Conservation (phyloP, 2,329 filamentous ascomycete species). For the Juglanconis oblonga region DNA sequence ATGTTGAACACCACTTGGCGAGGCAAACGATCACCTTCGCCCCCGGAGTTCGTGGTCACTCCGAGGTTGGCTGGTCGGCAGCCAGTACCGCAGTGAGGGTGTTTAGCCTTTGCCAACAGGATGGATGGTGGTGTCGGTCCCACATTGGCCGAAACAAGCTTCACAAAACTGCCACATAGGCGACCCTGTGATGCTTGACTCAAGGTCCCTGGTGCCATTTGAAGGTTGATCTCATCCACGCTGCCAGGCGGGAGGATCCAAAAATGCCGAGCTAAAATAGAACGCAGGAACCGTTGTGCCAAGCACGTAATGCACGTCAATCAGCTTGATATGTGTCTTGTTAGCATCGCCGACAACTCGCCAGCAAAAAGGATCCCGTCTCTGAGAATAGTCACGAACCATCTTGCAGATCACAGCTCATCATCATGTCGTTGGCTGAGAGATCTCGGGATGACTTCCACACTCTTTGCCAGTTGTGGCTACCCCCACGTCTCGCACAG, state of each 20-base stretch:
- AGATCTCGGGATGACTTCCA: not conserved
- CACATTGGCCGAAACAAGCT: constrained; percentile 10
- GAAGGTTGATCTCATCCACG: too few species aligned
- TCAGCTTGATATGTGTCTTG: not conserved
- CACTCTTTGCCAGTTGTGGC: not conserved
- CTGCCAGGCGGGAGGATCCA: not conserved
- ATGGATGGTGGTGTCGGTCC: not conserved
- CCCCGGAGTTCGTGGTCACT: not conserved
- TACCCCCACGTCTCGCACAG: not conserved
- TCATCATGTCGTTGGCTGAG: not conserved
- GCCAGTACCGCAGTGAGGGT: not conserved
- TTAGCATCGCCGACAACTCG: not conserved
- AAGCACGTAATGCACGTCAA: not conserved
- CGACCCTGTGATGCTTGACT: not conserved
- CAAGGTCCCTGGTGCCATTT: not conserved
- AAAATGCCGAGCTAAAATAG: not conserved
- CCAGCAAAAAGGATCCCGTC: not conserved
- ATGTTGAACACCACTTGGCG: not conserved
- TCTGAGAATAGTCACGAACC: constrained; percentile 4
- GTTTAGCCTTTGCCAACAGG: not conserved
- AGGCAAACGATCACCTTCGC: not conserved
- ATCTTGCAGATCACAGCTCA: not conserved
- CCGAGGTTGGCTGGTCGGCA: not conserved
- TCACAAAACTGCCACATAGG: constrained; percentile 2
- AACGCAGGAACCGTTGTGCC: constrained; percentile 8